Percentiles rank a stretch among this genome's conserved stretches.
phyloP scores from a whole-genome alignment of 1,284 basidiomycete genomes.

The Sphaerobolus stellatus region DNA sequence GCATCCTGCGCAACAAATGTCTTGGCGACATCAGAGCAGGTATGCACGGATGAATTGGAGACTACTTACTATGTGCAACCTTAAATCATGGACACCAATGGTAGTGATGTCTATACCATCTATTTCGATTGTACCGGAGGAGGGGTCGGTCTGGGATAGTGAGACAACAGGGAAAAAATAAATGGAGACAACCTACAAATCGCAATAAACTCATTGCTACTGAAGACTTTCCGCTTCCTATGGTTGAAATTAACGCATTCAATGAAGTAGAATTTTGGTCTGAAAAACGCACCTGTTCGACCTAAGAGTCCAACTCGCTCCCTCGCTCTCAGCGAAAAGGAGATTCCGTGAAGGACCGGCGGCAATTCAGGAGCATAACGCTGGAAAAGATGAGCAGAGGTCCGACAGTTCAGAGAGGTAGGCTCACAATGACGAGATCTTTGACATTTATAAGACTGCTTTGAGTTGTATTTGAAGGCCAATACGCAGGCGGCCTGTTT shows the following conservation, averaged over 20 bases:
- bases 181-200: constrained; percentile 12
- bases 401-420: neutral
- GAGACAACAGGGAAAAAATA: no score
- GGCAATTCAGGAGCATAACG: constrained; percentile 18
- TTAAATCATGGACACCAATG: constrained; percentile 31
- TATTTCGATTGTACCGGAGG: constrained; percentile 17
- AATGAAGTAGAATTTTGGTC: neutral
- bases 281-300: constrained; percentile 11
- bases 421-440: constrained; percentile 58
- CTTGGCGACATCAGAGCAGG: neutral
- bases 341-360: constrained; percentile 16
- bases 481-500: constrained; percentile 75
- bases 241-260: constrained; percentile 3
- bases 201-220: constrained; percentile 18
- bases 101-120: constrained; percentile 27
- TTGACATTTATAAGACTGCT: constrained; percentile 57
- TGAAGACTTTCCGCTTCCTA: constrained; percentile 17
- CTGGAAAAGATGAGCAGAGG: constrained; percentile 51
- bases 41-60: neutral
- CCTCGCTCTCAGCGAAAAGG: constrained; percentile 14
- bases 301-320: constrained; percentile 18
- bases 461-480: constrained; percentile 57
- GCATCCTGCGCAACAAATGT: constrained; percentile 15
- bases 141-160: constrained; percentile 19
- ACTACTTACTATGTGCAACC: constrained; percentile 21